Percentiles rank a stretch among this genome's conserved stretches.
Conservation (phyloP, 768 basidiomycete species). For the Tylopilus subfusipes region DNA sequence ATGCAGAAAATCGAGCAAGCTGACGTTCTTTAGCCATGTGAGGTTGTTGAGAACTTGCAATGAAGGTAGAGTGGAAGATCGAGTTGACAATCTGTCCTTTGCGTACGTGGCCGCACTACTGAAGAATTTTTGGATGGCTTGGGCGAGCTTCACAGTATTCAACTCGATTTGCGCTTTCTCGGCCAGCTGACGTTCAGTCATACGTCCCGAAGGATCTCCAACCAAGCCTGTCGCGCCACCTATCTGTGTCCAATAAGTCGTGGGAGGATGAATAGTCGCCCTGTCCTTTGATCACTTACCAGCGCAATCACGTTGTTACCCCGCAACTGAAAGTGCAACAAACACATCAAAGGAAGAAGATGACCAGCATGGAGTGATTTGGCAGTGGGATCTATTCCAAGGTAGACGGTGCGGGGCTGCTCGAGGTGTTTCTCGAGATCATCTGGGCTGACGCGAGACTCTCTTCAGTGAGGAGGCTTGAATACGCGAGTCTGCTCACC, state of each 20-base stretch:
- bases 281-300: conserved; percentile 44
- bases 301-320: conserved; percentile 83
- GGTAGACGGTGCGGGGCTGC: conserved; percentile 59
- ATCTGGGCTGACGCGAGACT: conserved; percentile 35
- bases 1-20: conserved; percentile 80
- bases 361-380: conserved; percentile 90
- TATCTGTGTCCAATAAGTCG: conserved; percentile 51
- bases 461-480: not conserved
- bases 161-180: conserved; percentile 52
- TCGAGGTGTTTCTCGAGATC: conserved; percentile 38
- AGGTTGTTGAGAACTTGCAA: conserved; percentile 61
- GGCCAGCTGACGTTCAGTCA: conserved; percentile 73
- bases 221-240: conserved; percentile 96
- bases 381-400: conserved; percentile 92
- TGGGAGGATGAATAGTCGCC: not conserved
- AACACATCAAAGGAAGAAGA: conserved; percentile 78
- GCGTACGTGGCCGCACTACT: conserved; percentile 61
- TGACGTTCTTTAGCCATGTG: conserved; percentile 73
- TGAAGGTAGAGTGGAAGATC: conserved; percentile 6
- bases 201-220: conserved; percentile 92
- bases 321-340: conserved; percentile 84
- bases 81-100: conserved; percentile 27
- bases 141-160: conserved; percentile 64
- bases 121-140: conserved; percentile 73
- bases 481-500: conserved; percentile 21